Base-by-base conservation (phyloP, 2,329 filamentous ascomycete genomes). In the Fusarium sp. region DNA sequence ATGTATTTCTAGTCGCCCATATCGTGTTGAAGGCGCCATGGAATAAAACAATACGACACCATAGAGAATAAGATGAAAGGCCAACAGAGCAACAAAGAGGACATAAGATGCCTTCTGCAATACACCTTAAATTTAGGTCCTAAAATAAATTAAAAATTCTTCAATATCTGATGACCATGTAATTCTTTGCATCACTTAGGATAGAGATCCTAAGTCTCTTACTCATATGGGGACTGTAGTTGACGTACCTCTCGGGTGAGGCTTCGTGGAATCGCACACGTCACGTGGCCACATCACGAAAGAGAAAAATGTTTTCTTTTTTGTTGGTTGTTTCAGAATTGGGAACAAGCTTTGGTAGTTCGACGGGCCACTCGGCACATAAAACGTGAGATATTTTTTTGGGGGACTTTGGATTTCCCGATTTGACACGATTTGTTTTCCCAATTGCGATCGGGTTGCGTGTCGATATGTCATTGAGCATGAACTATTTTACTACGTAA, bases 371-470 rank as follows among this genome's bases (percentile, higher is more conserved):
- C 56, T 38, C 42, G 56, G 56, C 32, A 51, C 32, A 51, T 51
- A 50, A 28, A 36, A 50, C 20, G 18, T 58, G 41, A 18, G 55
- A 48, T 32, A 14, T 34, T 48, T 58, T 44, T 58, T 57, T 57
- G 2, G 17, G 34, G 42, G 11, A 17, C 42, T n/a, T 59, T 59
- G 32, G 45, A 28, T 54, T 73, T 66, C 72, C 68, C 72, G 72
- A 73, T 74, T 69, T 63, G 72, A 70, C 48, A 42, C 56, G 30
- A 50, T 42, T 57, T 60, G 63, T 57, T 71, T 66, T 56, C 28
- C 30, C 17, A 45, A 45, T 18, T 42, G 55, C 68, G 68, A 74
- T 73, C 72, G 72, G 42, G 50, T 72, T 75, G 72, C 72, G 64
- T 52, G 71, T 69, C 63, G 41, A 70, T 59, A 70, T 70, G 67